These are phyloP conservation scores for Jaltomata sinuosa DNA, from an alignment of 257 asterid genomes.

Conservation along the genomic window DNA sequence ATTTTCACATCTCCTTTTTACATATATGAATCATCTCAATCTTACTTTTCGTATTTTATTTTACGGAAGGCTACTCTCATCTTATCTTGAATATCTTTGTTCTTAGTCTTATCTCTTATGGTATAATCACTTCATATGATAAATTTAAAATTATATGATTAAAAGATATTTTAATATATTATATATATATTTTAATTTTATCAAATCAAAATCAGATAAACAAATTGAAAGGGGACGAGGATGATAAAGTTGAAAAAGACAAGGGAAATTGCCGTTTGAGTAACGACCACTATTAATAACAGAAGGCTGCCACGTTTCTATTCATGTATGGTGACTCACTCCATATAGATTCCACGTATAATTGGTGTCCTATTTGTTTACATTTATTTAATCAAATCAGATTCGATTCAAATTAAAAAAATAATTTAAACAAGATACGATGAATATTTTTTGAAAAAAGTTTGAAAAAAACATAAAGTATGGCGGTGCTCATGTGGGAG, in stretches of 20 bases:
- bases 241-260: constrained; percentile 16
- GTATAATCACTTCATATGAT: too few species aligned
- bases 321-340: constrained; percentile 23
- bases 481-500: not conserved
- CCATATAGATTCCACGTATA: constrained; percentile 33
- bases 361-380: not conserved
- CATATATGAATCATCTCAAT: too few species aligned
- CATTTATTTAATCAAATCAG: not conserved
- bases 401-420: not conserved
- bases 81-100: too few species aligned
- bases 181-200: too few species aligned
- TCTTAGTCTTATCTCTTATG: too few species aligned
- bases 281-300: constrained; percentile 2
- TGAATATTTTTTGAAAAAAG: not conserved
- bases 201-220: too few species aligned
- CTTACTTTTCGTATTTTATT: too few species aligned
- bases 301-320: constrained; percentile 29
- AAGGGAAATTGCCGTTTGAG: constrained; percentile 15
- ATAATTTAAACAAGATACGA: not conserved
- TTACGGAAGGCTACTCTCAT: too few species aligned
- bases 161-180: too few species aligned
- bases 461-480: not conserved
- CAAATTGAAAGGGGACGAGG: too few species aligned
- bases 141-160: too few species aligned
- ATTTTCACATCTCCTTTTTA: too few species aligned